Evolutionary conservation across 2,329 filamentous ascomycete genomes (phyloP), one percentile per base, ranked within the genome.

Genomic region (Aspergillus sp.): DNA sequence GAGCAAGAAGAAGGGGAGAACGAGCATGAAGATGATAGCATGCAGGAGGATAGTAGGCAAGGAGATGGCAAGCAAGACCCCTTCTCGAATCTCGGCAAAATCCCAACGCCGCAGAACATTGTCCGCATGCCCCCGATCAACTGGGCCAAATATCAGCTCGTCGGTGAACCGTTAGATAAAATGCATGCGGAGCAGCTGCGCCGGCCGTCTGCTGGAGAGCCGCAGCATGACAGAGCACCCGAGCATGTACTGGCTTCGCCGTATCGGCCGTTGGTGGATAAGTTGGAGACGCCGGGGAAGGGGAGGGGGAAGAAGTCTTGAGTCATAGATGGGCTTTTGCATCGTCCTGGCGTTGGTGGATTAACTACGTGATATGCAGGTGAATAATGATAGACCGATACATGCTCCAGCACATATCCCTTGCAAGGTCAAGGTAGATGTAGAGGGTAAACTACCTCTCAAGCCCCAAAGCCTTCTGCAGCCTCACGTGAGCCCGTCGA

Each of bases 141-240:
- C 71, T 97, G 91, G 91, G 81, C 83, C 8, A 90, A 95, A 62
- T 97, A 97, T 66, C 87, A 88, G 57, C 77, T 96, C n/a, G 82
- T 93, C 3, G 90, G 88, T 42, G 84, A 87, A 49, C 81, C 87
- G 1, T 74, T 96, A 33, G 88, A 96, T 66, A 86, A 82, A 63
- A 73, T 96, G 52, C 90, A 96, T 64, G 78, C 81, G 43, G 86
- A 94, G 60, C 89, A 96, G 68, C 70, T 82, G 44, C 69, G 73
- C 42, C 77, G 79, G 45, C 89, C 88, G 1, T 63, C 60, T 10
- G 49, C 67, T 5, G 66, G 69, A 7, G 72, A 70, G 59, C 54
- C 71, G 56, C 62, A 60, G 26, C 62, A 69, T 46, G 61, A 64
- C 7, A 48, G 68, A 47, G 71, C 70, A 1, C 71, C 72, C 29